A percentile compares a stretch with the other conserved stretches of the same genome.
Evolutionary conservation across 2,329 filamentous ascomycete genomes (phyloP).

Genomic region (Xylaria sp.): DNA sequence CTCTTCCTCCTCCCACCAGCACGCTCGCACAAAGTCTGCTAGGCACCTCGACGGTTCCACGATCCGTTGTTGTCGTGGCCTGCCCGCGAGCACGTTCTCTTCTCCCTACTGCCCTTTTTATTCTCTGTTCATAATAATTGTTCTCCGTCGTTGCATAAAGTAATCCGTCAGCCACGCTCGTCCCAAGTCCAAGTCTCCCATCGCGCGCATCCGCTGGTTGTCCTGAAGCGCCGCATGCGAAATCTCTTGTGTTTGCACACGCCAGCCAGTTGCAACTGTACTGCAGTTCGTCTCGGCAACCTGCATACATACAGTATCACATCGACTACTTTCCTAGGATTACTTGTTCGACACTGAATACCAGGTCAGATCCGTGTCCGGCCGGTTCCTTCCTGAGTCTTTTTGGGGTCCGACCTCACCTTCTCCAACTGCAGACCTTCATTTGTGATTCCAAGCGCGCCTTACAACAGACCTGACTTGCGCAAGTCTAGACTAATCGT

Average conservation of each 20-base stretch:
- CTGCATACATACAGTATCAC: constrained; percentile 13
- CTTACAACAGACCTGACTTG: constrained; percentile 6
- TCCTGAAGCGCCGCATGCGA: constrained; percentile 29
- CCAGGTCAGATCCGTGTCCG: constrained; percentile 20
- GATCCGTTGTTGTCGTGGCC: constrained; percentile 43
- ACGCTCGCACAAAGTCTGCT: constrained; percentile 39
- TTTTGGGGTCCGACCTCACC: constrained; percentile 36
- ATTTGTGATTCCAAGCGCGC: constrained; percentile 43
- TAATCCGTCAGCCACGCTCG: constrained; percentile 34
- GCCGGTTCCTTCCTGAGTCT: constrained; percentile 35
- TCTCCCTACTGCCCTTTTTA: constrained; percentile 39
- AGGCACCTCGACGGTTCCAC: constrained; percentile 45
- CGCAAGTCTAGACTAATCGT: constrained; percentile 19
- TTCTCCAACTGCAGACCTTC: constrained; percentile 50
- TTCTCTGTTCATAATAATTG: constrained; percentile 40
- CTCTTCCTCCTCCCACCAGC: constrained; percentile 34
- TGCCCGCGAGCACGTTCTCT: constrained; percentile 35
- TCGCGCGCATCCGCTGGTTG: constrained; percentile 19
- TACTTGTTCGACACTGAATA: constrained; percentile 9
- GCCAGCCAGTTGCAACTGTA: constrained; percentile 18
- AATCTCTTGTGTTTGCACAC: constrained; percentile 18
- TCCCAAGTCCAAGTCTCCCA: constrained; percentile 13
- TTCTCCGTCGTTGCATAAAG: constrained; percentile 29
- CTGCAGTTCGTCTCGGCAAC: constrained; percentile 23
- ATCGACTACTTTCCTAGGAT: constrained; percentile 16